These are phyloP conservation scores for Neofusicoccum sp. DNA, from an alignment of 2,329 filamentous ascomycete species.

Conservation along the genomic window DNA sequence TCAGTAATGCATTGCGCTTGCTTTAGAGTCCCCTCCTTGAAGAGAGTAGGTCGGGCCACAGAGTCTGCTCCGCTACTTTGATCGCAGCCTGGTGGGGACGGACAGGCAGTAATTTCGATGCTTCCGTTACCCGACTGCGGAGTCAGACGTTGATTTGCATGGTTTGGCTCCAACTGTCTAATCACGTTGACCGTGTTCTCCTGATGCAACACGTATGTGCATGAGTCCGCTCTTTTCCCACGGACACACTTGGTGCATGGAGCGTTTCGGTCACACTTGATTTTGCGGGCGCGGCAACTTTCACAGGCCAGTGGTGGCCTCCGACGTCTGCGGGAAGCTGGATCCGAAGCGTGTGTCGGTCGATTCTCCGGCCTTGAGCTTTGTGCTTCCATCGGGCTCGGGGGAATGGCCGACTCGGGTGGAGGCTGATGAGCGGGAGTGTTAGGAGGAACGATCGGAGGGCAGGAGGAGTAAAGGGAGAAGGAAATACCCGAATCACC, in stretches of 20 bases:
- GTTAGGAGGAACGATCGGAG: no score
- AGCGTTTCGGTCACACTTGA: constrained; percentile 27
- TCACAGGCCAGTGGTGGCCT: constrained; percentile 28
- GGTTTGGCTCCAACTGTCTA: neutral
- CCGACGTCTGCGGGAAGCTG: constrained; percentile 22
- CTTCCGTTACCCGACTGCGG: neutral
- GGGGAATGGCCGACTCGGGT: neutral
- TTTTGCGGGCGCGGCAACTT: constrained; percentile 28
- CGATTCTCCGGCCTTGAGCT: neutral
- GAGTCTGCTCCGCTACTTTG: no score
- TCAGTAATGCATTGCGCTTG: no score
- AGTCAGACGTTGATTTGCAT: neutral
- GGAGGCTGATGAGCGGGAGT: neutral
- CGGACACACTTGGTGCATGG: constrained; percentile 28
- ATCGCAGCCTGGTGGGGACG: neutral
- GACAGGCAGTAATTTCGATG: constrained; percentile 18
- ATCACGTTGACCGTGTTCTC: neutral
- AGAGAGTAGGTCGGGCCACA: no score
- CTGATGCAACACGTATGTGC: constrained; percentile 15
- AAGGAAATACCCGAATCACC: no score
- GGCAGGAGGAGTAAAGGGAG: no score
- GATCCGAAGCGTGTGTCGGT: neutral
- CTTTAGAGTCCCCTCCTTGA: no score
- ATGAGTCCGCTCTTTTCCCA: constrained; percentile 16
- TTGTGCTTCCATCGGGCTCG: neutral